Conservation (phyloP, 176 grass and related monocot genomes). For the Paspalum notatum region DNA sequence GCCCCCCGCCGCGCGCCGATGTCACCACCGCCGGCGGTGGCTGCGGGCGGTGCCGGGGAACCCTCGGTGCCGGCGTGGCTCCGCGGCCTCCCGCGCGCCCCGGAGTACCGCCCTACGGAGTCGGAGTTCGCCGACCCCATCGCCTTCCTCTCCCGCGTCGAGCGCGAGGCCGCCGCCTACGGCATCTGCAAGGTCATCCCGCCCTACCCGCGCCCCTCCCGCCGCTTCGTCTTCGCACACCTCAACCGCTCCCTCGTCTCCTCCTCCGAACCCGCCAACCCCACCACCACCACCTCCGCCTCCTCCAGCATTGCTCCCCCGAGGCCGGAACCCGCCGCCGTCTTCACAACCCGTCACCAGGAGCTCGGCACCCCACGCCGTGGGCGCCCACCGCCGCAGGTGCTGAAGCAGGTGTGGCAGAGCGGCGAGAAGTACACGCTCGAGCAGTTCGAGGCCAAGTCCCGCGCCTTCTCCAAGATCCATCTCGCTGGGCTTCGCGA, state of each 20-base stretch:
- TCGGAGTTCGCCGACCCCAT: conserved; percentile 97
- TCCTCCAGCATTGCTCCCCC: conserved; percentile 10
- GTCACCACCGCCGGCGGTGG: neutral
- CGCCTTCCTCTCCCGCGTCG: conserved; percentile 90
- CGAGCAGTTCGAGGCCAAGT: conserved; percentile 89
- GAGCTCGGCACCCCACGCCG: conserved; percentile 63
- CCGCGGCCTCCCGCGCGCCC: conserved; percentile 76
- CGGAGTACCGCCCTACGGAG: conserved; percentile 97
- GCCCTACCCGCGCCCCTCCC: conserved; percentile 72
- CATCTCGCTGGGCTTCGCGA: conserved; percentile 68
- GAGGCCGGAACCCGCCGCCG: conserved; percentile 15
- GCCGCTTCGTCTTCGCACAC: conserved; percentile 76
- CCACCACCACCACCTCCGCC: neutral
- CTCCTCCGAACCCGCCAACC: conserved; percentile 8
- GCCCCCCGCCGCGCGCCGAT: neutral
- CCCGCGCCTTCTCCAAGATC: conserved; percentile 65
- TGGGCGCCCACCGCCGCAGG: conserved; percentile 44
- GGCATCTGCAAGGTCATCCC: conserved; percentile 99
- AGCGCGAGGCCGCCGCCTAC: conserved; percentile 79
- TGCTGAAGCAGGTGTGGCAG: conserved; percentile 95
- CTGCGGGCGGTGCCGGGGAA: neutral
- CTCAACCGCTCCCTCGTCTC: conserved; percentile 76
- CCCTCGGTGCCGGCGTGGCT: conserved; percentile 61
- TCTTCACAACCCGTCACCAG: conserved; percentile 76
- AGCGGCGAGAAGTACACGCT: conserved; percentile 89